Conservation (phyloP, 202 grass and related monocot genomes). For the Zizania palustris region DNA sequence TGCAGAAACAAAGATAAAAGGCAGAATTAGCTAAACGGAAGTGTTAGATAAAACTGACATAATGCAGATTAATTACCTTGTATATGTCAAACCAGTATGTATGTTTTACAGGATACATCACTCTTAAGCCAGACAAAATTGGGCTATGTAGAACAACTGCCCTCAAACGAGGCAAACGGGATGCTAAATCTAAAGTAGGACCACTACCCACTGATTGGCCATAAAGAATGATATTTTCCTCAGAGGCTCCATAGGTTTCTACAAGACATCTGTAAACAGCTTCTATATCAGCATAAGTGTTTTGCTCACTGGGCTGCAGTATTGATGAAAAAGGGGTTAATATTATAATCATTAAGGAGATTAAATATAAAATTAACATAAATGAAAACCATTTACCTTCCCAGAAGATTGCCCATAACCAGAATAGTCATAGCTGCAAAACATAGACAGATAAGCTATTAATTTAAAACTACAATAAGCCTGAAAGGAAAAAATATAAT, state of each 20-base stretch:
- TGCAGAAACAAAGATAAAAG: constrained; percentile 43
- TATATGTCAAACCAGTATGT: constrained; percentile 97
- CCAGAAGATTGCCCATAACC: constrained; percentile 82
- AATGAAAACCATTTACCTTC: constrained; percentile 47
- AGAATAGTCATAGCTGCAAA: constrained; percentile 81
- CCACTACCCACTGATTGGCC: constrained; percentile 88
- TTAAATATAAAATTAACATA: background rate
- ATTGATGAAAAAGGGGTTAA: constrained; percentile 35
- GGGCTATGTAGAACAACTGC: constrained; percentile 87
- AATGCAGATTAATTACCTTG: constrained; percentile 54
- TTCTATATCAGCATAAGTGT: constrained; percentile 85
- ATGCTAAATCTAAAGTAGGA: constrained; percentile 75
- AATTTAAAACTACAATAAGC: constrained; percentile 6
- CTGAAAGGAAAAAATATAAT: background rate
- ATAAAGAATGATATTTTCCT: constrained; percentile 85
- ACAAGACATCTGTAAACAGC: constrained; percentile 77
- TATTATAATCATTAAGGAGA: constrained; percentile 7
- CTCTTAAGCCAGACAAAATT: constrained; percentile 84
- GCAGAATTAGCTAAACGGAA: constrained; percentile 34
- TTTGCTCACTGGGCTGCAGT: constrained; percentile 78
- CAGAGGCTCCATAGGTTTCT: constrained; percentile 70
- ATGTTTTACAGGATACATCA: constrained; percentile 87
- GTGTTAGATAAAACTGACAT: constrained; percentile 30
- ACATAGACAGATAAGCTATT: constrained; percentile 16
- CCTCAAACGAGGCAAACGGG: constrained; percentile 61